Evolutionary conservation across 345 rosid genomes (phyloP), one percentile per base, ranked within the genome.

Genomic region (Zanthoxylum bungeanum): DNA sequence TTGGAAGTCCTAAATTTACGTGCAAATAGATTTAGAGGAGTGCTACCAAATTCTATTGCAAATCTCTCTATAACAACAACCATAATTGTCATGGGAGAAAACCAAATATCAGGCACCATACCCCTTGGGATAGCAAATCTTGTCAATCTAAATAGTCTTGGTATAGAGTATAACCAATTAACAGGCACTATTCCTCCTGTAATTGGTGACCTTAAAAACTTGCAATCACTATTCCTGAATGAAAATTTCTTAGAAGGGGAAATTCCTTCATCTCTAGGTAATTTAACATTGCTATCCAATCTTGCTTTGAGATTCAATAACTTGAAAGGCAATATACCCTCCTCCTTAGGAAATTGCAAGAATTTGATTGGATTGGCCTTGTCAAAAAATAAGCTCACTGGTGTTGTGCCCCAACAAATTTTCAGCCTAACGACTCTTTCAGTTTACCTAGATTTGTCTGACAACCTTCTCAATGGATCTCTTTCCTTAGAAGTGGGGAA

Each of bases 211-310:
- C 47, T 42, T 42, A 42, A 0, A 42, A 14, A 0, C 19, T 42
- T 42, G 4, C 47, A 42, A 17, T 0, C 0, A 42, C 11, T 42
- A 12, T 0, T 0, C 47, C 19, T 42, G 0, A 0, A 17, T 0
- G 0, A 16, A 42, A 42, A 42, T 17, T 42, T 42, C 14, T 42
- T 42, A 42, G 17, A 42, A 42, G 47, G 47, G 0, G 14, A 3
- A 1, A 42, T 12, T 42, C 47, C 47, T 1, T 42, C 47, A 42
- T 42, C 47, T 42, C 47, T 42, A 42, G 47, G 47, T 11, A 42
- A 42, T 42, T 42, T 42, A 42, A 42, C 47, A 14, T 17, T 42
- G 11, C 0, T 14, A 1, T 11, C 47, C 6, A 2, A 42, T 42
- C 47, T 42, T 42, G 0, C 0, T 0, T 12, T 42, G 47, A 0